Evolutionary conservation across 768 basidiomycete genomes (phyloP), one percentile per base, ranked within the genome.

Genomic region (Gloeopeniophorella convolvens): DNA sequence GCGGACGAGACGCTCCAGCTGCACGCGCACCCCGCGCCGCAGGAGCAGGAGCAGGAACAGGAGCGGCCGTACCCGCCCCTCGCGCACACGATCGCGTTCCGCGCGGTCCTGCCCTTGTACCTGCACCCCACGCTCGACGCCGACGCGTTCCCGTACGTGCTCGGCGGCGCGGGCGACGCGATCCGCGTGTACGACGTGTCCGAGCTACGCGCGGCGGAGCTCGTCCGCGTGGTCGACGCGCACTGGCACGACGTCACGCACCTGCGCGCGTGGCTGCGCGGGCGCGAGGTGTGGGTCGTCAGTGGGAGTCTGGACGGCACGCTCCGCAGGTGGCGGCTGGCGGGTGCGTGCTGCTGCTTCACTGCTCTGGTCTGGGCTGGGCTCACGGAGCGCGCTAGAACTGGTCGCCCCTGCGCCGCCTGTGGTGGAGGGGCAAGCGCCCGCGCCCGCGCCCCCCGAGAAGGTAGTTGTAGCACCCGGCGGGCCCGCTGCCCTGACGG

Each of bases 221-320:
- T 89, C 24, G 64, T 92, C n/a, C 71, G 74, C 23, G 79, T 82
- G 59, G 68, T 89, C 10, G 89, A 96, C 58, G 93, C 80, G 5
- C 95, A 97, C 62, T 90, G 85, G 80, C 90, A 90, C 58, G 90
- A 96, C 59, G 82, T 97, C 13, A 86, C 79, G 4, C 80, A 77
- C 4, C 67, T 98, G 44, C 74, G 76, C 24, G 68, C 84, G 10
- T 96, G 92, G 91, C 68, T 76, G 58, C 75, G 82, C 24, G 70
- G 70, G n/a, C 71, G 70, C 55, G 88, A 90, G 59, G 80, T 83
- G 16, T 93, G 88, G 85, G 73, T 97, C 34, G 66, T 97, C 31
- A 92, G 83, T 51, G 75, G 83, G 0, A 84, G 91, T 62, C 67
- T 98, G 50, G 95, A 98, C 63, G 80, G 83, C 34, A 96, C 93